Base-by-base conservation (phyloP, 352 stramenopile genomes). In the Elongisporangium undulatum region DNA sequence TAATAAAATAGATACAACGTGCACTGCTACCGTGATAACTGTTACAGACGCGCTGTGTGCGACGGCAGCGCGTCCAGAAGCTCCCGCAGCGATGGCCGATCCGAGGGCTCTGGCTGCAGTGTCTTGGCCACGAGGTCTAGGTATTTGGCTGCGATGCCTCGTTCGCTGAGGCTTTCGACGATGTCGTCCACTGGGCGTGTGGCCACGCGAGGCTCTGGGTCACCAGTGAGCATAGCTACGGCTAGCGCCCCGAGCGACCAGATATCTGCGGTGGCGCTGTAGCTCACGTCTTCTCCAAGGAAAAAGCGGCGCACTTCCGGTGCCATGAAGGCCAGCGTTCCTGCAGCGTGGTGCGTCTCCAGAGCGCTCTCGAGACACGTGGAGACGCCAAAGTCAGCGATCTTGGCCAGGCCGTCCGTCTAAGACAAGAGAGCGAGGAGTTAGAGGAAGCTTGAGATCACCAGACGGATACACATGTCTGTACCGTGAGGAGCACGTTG, bases 361-460 rank as follows among this genome's bases (percentile, higher is more conserved):
- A 91, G 56, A 21, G 87, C 67, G 61, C 76, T 92, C 51, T 90
- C 79, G 20, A 94, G 67, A 34, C 79, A 85, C 3, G 81, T 94
- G 2, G 85, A 94, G 16, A 94, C 85, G n/a, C 82, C 85, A 60
- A 94, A 94, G 53, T 94, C 85, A 0, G 85, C 82, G 13, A 92
- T 89, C 64, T 94, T 94, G 24, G 69, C 77, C 12, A 78, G 59
- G 7, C 79, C 77, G 9, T 91, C 79, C 19, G 64, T 84, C 84
- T 93, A 49, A 13, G n/a, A 4, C 29, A 51, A 13, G 13, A 51
- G 19, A 45, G 24, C n/a, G 7, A 22, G 34, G 21, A 49, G 51
- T 21, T 21, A 61, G 5, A 24, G 23, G 17, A 13, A 53, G 39
- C n/a, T 22, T 26, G 4, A 55, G 15, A 39, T 7, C 54, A 41